These are phyloP conservation scores for Dacryopinax spathularia DNA, from an alignment of 768 basidiomycete species.

Conservation along the genomic window DNA sequence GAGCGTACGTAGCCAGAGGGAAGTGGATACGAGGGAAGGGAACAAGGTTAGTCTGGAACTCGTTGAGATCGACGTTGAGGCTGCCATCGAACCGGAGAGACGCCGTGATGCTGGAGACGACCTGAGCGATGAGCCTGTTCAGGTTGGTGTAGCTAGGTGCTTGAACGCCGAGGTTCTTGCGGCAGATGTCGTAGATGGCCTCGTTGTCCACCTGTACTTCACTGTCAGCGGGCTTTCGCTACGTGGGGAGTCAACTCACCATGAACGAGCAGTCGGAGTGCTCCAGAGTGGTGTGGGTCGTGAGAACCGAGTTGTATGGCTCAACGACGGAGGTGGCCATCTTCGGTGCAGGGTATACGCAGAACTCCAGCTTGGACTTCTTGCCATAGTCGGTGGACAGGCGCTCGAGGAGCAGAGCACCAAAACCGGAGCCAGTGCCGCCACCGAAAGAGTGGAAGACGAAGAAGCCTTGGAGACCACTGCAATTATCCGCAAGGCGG, in stretches of 20 bases:
- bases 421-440: constrained; percentile 98
- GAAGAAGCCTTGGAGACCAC: constrained; percentile 97
- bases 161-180: constrained; percentile 73
- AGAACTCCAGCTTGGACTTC: constrained; percentile 97
- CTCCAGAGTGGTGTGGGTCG: constrained; percentile 96
- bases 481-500: constrained; percentile 93
- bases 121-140: constrained; percentile 93
- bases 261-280: constrained; percentile 99
- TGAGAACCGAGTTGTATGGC: constrained; percentile 82
- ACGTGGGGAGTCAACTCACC: constrained; percentile 33
- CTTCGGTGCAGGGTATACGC: constrained; percentile 90
- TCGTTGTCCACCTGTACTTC: constrained; percentile 79
- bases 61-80: constrained; percentile 90
- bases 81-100: constrained; percentile 96
- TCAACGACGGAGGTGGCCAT: constrained; percentile 94
- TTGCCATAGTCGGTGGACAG: constrained; percentile 98
- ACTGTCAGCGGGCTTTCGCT: not conserved
- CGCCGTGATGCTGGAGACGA: constrained; percentile 94
- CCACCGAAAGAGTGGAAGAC: constrained; percentile 99
- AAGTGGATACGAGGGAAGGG: constrained; percentile 99
- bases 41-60: constrained; percentile 98
- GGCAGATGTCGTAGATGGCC: constrained; percentile 99
- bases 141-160: constrained; percentile 86
- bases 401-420: constrained; percentile 90
- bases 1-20: constrained; percentile 91